Base-by-base conservation (phyloP, 345 rosid genomes). In the Corchorus olitorius region DNA sequence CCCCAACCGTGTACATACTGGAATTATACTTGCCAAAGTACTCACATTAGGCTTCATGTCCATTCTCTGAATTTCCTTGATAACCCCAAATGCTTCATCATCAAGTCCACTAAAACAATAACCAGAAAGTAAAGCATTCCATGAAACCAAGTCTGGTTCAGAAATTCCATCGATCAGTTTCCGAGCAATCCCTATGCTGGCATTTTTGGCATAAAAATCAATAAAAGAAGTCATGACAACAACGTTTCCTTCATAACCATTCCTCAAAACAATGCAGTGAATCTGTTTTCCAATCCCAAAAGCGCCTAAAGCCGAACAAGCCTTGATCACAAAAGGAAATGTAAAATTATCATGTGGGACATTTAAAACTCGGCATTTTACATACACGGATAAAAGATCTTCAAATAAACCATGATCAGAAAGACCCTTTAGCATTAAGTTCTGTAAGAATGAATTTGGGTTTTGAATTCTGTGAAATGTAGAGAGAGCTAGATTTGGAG, bases 61-160 rank as follows among this genome's bases (percentile, higher is more conserved):
- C 20, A 41, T 68, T 0, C 4, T 50, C 20, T 61, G 68, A 78
- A 84, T 80, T 65, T 71, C 12, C 79, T 37, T 62, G 27, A 86
- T 84, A 62, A 77, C 72, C 69, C 79, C 81, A 34, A 86, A 54
- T 20, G 89, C 88, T 63, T 62, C 73, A 16, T 54, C 48, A 81
- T 77, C 80, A 50, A 69, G 50, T 65, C 86, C 84, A 59, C 78
- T 83, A 63, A 77, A 82, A 80, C 84, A 83, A 74, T 83, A 84
- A 39, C 86, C 87, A 4, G 89, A 86, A 76, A 86, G 79, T 49
- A 88, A 76, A 35, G 88, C 88, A 83, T 86, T 88, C 87, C 87
- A 88, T 16, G 87, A 83, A 65, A 88, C 87, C 77, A 84, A 67
- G 74, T 88, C 89, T 58, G 84, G 83, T 66, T 80, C 74, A 0